phyloP scores from a whole-genome alignment of 2,329 filamentous ascomycete genomes.

The Madurella fahalii region DNA sequence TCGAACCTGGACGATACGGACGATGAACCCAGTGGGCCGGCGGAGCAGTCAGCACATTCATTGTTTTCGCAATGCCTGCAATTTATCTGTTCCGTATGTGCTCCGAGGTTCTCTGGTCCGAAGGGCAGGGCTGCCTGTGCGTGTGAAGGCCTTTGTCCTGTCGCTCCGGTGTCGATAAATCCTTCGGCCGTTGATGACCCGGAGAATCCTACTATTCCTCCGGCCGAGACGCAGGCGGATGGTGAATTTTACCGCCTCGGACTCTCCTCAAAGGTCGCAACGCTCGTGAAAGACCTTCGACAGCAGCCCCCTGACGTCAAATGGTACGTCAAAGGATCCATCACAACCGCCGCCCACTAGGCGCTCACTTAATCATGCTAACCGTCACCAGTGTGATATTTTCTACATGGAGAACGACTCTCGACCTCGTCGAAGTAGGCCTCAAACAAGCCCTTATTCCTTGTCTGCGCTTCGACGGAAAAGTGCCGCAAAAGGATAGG shows the following conservation, averaged over 20 bases:
- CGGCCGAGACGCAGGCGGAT: not conserved
- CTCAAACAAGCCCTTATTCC: constrained; percentile 34
- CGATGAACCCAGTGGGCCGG: constrained; percentile 19
- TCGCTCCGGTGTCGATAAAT: constrained; percentile 27
- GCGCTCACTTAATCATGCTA: constrained; percentile 1
- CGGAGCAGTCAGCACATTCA: not conserved
- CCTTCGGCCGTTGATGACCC: constrained; percentile 25
- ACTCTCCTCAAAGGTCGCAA: not conserved
- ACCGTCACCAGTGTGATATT: constrained; percentile 42
- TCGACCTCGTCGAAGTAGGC: constrained; percentile 42
- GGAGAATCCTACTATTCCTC: not conserved
- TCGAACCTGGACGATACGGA: constrained; percentile 26
- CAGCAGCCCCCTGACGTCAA: constrained; percentile 26
- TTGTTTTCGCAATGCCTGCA: constrained; percentile 33
- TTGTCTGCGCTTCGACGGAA: constrained; percentile 45
- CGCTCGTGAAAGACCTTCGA: not conserved
- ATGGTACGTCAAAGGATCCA: constrained; percentile 28
- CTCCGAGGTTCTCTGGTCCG: not conserved
- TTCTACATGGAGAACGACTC: constrained; percentile 46
- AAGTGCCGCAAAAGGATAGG: constrained; percentile 39
- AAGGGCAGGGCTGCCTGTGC: constrained; percentile 21
- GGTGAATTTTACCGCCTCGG: not conserved
- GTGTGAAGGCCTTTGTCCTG: constrained; percentile 25
- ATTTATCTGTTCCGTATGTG: constrained; percentile 33
- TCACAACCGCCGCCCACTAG: not conserved